A percentile compares a stretch with the other conserved stretches of the same genome.
phyloP scores from a whole-genome alignment of 192 early-diverging fungal genomes.

The Cetraspora pellucida region DNA sequence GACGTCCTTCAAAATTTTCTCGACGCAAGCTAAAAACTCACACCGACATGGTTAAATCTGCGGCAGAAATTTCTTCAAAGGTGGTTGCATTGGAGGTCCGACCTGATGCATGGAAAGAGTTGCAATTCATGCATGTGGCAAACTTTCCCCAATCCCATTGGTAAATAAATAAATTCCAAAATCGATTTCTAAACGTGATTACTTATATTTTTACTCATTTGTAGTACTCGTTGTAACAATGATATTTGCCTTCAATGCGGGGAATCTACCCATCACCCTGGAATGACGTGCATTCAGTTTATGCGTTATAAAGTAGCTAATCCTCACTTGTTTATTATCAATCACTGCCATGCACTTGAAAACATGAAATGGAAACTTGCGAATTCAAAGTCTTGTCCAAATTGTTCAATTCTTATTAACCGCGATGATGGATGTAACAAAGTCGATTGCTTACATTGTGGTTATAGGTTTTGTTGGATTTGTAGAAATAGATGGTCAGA shows the following conservation, averaged over 20 bases:
- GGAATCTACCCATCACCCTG: conserved; percentile 45
- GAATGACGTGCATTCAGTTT: conserved; percentile 43
- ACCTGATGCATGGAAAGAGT: conserved; percentile 57
- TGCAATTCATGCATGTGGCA: conserved; percentile 60
- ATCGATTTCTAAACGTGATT: not conserved
- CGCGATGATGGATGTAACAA: conserved; percentile 75
- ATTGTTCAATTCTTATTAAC: conserved; percentile 66
- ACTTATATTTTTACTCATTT: conserved; percentile 22
- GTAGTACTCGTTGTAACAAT: conserved; percentile 41
- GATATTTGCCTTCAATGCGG: conserved; percentile 59
- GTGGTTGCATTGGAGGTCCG: conserved; percentile 50
- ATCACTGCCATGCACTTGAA: conserved; percentile 31
- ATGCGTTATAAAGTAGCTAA: conserved; percentile 45
- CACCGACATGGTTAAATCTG: conserved; percentile 18
- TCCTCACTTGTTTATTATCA: not conserved
- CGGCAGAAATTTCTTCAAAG: conserved; percentile 43
- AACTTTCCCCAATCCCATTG: conserved; percentile 54
- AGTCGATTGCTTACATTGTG: conserved; percentile 67
- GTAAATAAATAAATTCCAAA: conserved; percentile 36
- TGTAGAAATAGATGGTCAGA: conserved; percentile 60
- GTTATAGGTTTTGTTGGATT: conserved; percentile 68
- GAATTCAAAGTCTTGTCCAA: conserved; percentile 61
- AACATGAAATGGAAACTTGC: conserved; percentile 54
- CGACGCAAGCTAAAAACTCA: conserved; percentile 18
- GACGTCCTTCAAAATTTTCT: not conserved